Conservation (phyloP, 176 grass and related monocot species). For the Guadua angustifolia region DNA sequence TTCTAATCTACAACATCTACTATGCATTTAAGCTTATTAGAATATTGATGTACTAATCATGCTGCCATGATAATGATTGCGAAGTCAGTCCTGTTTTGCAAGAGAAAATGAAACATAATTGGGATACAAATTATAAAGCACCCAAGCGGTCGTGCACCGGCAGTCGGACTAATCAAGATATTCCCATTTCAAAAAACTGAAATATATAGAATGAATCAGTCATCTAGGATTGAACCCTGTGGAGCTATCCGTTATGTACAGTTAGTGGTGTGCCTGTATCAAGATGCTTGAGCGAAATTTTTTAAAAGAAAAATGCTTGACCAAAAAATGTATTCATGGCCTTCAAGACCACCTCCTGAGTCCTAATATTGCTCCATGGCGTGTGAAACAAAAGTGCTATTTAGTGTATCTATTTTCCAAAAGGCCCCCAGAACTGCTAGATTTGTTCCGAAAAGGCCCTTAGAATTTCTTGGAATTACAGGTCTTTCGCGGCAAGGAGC, state of each 20-base stretch:
- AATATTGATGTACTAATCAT: constrained; percentile 8
- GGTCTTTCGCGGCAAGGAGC: too few species aligned
- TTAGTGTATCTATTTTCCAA: too few species aligned
- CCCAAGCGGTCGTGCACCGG: not conserved
- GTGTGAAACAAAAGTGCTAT: not conserved
- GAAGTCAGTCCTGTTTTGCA: not conserved
- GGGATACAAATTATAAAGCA: not conserved
- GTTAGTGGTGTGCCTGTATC: not conserved
- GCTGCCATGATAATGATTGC: constrained; percentile 1
- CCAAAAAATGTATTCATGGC: not conserved
- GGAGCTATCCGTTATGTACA: constrained; percentile 20
- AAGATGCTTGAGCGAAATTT: not conserved
- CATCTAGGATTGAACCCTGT: not conserved
- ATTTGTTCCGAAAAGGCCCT: too few species aligned
- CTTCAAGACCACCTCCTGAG: not conserved
- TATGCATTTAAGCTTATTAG: not conserved
- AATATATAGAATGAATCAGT: constrained; percentile 19
- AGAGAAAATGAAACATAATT: not conserved
- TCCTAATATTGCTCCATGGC: not conserved
- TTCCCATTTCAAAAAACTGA: not conserved
- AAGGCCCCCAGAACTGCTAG: too few species aligned
- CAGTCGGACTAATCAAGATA: not conserved
- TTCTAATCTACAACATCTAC: not conserved
- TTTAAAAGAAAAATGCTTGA: too few species aligned
- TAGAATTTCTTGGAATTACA: too few species aligned